Evolutionary conservation across 106 monocot genomes (phyloP).

Genomic region (Phalaenopsis aphrodite): DNA sequence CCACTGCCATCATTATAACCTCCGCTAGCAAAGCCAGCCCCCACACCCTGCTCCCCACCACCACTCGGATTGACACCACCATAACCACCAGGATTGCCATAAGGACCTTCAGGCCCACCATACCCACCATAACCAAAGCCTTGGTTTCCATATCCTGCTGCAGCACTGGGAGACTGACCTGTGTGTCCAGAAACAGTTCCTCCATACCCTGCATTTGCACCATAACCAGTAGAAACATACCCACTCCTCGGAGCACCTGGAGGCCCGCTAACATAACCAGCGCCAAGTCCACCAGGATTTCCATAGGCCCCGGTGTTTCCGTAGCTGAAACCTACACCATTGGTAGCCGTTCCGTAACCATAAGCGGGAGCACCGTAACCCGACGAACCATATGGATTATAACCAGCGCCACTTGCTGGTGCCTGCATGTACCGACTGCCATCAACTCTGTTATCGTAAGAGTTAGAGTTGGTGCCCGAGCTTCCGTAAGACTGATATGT

Average conservation of each 20-base stretch:
- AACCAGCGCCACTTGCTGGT: constrained; percentile 38
- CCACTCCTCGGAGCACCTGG: constrained; percentile 59
- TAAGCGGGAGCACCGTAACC: constrained; percentile 56
- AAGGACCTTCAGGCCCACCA: constrained; percentile 42
- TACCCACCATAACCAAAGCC: constrained; percentile 80
- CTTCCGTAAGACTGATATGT: constrained; percentile 56
- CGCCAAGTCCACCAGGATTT: constrained; percentile 41
- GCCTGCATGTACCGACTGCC: constrained; percentile 62
- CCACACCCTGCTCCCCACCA: constrained; percentile 27
- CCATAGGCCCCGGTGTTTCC: constrained; percentile 28
- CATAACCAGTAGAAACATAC: constrained; percentile 68
- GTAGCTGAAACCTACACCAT: constrained; percentile 27
- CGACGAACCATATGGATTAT: constrained; percentile 36
- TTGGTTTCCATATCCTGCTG: constrained; percentile 62
- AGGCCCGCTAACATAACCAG: constrained; percentile 23
- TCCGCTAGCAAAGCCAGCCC: constrained; percentile 37
- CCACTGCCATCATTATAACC: constrained; percentile 63
- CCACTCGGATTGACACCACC: constrained; percentile 10
- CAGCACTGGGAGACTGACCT: constrained; percentile 45
- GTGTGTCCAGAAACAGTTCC: constrained; percentile 23
- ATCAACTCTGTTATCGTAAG: constrained; percentile 77
- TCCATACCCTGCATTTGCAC: constrained; percentile 57
- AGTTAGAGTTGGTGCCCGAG: constrained; percentile 28
- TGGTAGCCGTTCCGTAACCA: constrained; percentile 57
- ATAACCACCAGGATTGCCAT: constrained; percentile 63